A percentile compares a stretch with the other conserved stretches of the same genome.
phyloP scores from a whole-genome alignment of 129 eudicot species.

The Arctium minus region DNA sequence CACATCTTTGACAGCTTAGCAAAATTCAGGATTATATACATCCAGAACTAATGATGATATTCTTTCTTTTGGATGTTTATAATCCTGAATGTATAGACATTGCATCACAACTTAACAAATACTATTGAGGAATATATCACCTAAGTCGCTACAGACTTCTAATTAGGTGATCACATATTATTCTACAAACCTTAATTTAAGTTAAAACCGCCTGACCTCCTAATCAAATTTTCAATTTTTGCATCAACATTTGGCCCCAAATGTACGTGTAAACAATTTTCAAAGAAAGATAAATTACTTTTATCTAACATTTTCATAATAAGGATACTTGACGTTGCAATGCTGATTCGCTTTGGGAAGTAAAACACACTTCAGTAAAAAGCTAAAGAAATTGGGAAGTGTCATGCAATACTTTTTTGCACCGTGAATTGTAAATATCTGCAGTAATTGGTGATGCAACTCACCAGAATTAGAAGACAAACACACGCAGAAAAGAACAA shows the following conservation, averaged over 20 bases:
- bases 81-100: not conserved
- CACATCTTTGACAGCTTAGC: not conserved
- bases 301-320: not conserved
- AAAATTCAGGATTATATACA: not conserved
- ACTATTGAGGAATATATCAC: not conserved
- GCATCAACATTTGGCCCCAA: not conserved
- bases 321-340: not conserved
- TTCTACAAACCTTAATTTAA: not conserved
- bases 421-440: not conserved
- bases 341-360: not conserved
- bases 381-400: not conserved
- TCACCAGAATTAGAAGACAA: slow-evolving; percentile 1
- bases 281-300: not conserved
- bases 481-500: slow-evolving; percentile 19
- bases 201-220: not conserved
- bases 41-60: not conserved
- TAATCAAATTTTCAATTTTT: not conserved
- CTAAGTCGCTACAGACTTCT: not conserved
- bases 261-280: not conserved
- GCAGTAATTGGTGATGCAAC: not conserved
- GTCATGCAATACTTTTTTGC: not conserved
- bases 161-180: not conserved
- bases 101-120: not conserved
- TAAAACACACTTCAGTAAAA: not conserved
- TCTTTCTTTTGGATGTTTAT: not conserved